Evolutionary conservation across 2,329 filamentous ascomycete genomes (phyloP).

Genomic region (Colletotrichum australisinense): DNA sequence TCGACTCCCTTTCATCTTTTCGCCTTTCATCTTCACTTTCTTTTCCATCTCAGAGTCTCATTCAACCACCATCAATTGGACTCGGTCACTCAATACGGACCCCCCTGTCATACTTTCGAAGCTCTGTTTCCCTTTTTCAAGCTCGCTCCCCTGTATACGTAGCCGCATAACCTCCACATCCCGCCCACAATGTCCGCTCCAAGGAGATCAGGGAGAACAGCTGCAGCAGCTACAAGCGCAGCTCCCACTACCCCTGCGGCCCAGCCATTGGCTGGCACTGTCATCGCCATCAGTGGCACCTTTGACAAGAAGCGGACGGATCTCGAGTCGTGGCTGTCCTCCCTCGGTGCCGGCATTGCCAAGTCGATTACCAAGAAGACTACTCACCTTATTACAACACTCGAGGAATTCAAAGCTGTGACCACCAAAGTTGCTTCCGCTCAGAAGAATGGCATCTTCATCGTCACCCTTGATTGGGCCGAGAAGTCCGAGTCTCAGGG

Average conservation of each 20-base stretch:
- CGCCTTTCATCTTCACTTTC: not conserved
- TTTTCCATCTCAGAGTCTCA: not conserved
- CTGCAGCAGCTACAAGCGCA: not conserved
- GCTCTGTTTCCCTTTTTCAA: not conserved
- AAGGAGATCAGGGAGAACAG: slow-evolving; percentile 25
- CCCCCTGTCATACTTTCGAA: not conserved
- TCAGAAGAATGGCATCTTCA: slow-evolving; percentile 57
- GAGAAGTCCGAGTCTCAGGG: slow-evolving; percentile 61
- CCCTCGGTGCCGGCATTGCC: slow-evolving; percentile 61
- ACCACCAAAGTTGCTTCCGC: slow-evolving; percentile 65
- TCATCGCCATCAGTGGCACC: slow-evolving; percentile 70
- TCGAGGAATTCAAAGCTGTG: slow-evolving; percentile 61
- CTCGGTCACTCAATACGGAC: not conserved
- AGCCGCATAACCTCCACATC: not conserved
- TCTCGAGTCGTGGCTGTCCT: slow-evolving; percentile 57
- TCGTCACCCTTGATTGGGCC: slow-evolving; percentile 73
- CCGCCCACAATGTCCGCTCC: slow-evolving; percentile 28
- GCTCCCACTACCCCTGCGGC: slow-evolving; percentile 15
- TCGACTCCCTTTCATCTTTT: not conserved
- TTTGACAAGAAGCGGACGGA: slow-evolving; percentile 64
- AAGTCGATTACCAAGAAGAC: slow-evolving; percentile 60
- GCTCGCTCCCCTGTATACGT: not conserved
- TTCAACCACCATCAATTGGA: not conserved
- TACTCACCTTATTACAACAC: slow-evolving; percentile 68
- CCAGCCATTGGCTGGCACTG: slow-evolving; percentile 57